phyloP scores from a whole-genome alignment of 805 yeast species.

The Metschnikowia sp. region DNA sequence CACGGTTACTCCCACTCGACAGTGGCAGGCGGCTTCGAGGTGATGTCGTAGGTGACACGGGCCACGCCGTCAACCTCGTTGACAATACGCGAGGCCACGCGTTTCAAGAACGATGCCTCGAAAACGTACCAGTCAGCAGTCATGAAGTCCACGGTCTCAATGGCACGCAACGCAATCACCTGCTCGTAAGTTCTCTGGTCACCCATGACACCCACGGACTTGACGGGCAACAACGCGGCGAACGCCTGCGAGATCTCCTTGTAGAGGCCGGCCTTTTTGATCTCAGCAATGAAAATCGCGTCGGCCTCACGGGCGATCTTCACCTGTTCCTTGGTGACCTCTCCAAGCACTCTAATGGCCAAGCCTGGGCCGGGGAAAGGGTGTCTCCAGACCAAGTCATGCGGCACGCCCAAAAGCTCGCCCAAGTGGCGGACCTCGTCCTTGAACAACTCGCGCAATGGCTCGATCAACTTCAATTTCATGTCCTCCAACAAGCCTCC shows the following conservation, averaged over 20 bases:
- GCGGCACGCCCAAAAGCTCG: constrained; percentile 90
- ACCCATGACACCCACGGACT: constrained; percentile 99
- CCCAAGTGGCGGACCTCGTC: constrained; percentile 98
- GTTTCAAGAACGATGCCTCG: constrained; percentile 88
- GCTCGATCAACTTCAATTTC: constrained; percentile 98
- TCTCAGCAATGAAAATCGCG: constrained; percentile 92
- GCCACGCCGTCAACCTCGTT: constrained; percentile 99
- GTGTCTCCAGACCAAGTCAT: constrained; percentile 98
- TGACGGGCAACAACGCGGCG: constrained; percentile 94
- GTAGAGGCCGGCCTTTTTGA: constrained; percentile 88
- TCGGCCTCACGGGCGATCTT: constrained; percentile 98
- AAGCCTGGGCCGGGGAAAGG: constrained; percentile 99
- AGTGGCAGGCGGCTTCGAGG: constrained; percentile 99
- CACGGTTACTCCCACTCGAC: constrained; percentile 91
- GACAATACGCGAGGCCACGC: constrained; percentile 91
- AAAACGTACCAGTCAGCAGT: constrained; percentile 99
- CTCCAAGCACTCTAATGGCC: constrained; percentile 97
- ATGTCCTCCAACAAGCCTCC: constrained; percentile 97
- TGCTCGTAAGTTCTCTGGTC: constrained; percentile 99
- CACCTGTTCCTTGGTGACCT: constrained; percentile 89
- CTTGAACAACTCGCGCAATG: constrained; percentile 96
- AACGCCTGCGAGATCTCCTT: constrained; percentile 94
- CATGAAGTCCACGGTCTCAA: constrained; percentile 97
- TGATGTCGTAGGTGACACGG: constrained; percentile 96
- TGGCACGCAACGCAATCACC: constrained; percentile 97